Evolutionary conservation across 208 protist species (phyloP), one percentile per base, ranked within the genome.

Genomic region (Acanthamoeba royreba): DNA sequence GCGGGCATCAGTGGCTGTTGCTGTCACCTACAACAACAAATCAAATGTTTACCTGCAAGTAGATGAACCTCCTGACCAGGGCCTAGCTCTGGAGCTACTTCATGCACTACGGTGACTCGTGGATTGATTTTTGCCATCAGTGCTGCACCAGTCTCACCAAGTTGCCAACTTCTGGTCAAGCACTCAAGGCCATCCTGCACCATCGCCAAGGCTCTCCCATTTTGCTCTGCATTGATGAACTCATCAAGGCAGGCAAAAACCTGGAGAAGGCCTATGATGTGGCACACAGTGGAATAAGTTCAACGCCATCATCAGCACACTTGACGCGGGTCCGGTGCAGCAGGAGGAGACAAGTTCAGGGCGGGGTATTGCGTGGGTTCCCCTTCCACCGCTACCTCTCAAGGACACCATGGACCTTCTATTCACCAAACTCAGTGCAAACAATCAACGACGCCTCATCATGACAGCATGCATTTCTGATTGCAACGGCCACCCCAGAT

Each of bases 31-130:
- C 81, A 89, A 89, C 42, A 89, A 58, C 13, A 46, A 22, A 42
- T 11, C 72, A 83, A 83, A 46, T 83, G 49, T 58, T 58, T 58
- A 58, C 49, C 49, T n/a, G 22, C 43, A 52, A 89, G 28, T 9
- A 25, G 42, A 58, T 58, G 49, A 22, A 58, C 49, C 31, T 25
- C 43, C 46, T 19, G 81, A 89, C 43, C 25, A 89, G 2, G 42
- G 46, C 81, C 81, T 89, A 43, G 81, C 81, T 89, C 25, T 89
- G 81, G 81, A 38, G 28, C 42, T 89, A 89, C 49, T 89, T 89
- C 81, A 61, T 89, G 46, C 4, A 55, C 2, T 28, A 89, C 4
- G 28, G 5, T 8, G 4, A 46, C 81, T 38, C 46, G 35, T 89
- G 35, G 81, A 25, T 11, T 53, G 22, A 79, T 28, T 79, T 79